phyloP scores from a whole-genome alignment of 352 stramenopile species.

The Globisporangium polare region DNA sequence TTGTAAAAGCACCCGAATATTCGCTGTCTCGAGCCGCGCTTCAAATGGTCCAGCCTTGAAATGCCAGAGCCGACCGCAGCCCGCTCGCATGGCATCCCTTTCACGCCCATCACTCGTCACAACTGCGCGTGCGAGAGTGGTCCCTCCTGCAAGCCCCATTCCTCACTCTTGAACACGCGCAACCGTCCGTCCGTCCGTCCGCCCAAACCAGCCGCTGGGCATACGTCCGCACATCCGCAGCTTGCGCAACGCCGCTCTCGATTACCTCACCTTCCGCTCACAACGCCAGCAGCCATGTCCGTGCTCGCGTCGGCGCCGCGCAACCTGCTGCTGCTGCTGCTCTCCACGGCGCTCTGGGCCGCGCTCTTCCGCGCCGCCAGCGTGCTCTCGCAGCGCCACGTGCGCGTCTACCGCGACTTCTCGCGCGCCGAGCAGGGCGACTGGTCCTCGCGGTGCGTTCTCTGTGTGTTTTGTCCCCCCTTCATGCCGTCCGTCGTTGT shows the following conservation, averaged over 20 bases:
- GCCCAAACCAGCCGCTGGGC: not conserved
- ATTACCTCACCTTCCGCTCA: too few species aligned
- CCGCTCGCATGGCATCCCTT: not conserved
- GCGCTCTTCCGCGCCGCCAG: slow-evolving; percentile 48
- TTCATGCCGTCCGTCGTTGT: not conserved
- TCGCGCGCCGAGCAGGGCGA: slow-evolving; percentile 64
- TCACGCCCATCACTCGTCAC: not conserved
- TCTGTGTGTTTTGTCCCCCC: not conserved
- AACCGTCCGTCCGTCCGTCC: not conserved
- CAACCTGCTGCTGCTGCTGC: slow-evolving; percentile 42
- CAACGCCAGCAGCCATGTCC: not conserved
- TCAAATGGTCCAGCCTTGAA: too few species aligned
- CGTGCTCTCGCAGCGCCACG: slow-evolving; percentile 45
- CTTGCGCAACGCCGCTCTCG: too few species aligned
- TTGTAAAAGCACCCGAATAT: too few species aligned
- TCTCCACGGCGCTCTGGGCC: slow-evolving; percentile 55
- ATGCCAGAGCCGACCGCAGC: not conserved
- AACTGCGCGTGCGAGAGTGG: not conserved
- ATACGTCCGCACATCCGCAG: not conserved
- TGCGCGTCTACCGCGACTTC: slow-evolving; percentile 70
- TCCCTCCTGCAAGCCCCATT: too few species aligned
- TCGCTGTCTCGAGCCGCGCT: not conserved
- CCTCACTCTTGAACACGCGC: slow-evolving; percentile 1
- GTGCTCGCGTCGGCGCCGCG: slow-evolving; percentile 11
- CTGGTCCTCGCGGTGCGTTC: slow-evolving; percentile 71